These are phyloP conservation scores for Eleusine coracana DNA, from an alignment of 176 grass and related monocot genomes.

Conservation along the genomic window DNA sequence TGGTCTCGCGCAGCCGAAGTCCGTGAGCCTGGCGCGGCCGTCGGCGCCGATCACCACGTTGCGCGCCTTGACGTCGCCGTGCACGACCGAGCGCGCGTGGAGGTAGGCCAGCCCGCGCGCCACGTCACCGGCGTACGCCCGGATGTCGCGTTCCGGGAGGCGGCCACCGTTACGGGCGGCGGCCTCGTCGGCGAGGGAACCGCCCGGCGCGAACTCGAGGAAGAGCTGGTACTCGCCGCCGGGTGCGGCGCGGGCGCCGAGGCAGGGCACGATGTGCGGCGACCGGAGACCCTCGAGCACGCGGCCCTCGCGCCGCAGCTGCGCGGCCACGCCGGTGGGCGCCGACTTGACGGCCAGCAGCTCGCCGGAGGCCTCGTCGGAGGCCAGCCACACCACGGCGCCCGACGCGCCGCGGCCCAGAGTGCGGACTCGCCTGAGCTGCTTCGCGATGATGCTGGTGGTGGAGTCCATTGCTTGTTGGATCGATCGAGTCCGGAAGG, in stretches of 20 bases:
- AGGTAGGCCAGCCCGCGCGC: constrained; percentile 60
- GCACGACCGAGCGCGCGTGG: constrained; percentile 53
- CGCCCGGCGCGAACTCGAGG: constrained; percentile 73
- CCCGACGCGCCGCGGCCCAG: constrained; percentile 55
- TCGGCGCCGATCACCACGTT: constrained; percentile 68
- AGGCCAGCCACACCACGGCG: constrained; percentile 53
- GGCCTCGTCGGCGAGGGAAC: constrained; percentile 60
- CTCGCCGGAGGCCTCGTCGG: constrained; percentile 42
- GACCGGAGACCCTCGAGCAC: constrained; percentile 50
- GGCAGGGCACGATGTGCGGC: constrained; percentile 60
- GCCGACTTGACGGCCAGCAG: constrained; percentile 66
- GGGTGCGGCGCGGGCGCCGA: constrained; percentile 33
- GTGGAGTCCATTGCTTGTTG: neutral
- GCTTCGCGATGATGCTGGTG: neutral
- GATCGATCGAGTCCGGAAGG: neutral
- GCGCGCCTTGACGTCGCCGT: constrained; percentile 70
- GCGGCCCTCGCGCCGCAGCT: constrained; percentile 52
- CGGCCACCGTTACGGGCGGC: constrained; percentile 8
- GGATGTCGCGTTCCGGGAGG: constrained; percentile 41
- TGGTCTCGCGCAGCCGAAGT: constrained; percentile 63
- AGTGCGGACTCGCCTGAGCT: constrained; percentile 33
- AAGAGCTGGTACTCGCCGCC: constrained; percentile 47
- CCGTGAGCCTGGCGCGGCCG: constrained; percentile 55
- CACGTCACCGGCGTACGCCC: constrained; percentile 43
- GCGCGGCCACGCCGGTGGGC: constrained; percentile 7